Base-by-base conservation (phyloP, 495 filamentous ascomycete species). In the Aspergillus panamensis region DNA sequence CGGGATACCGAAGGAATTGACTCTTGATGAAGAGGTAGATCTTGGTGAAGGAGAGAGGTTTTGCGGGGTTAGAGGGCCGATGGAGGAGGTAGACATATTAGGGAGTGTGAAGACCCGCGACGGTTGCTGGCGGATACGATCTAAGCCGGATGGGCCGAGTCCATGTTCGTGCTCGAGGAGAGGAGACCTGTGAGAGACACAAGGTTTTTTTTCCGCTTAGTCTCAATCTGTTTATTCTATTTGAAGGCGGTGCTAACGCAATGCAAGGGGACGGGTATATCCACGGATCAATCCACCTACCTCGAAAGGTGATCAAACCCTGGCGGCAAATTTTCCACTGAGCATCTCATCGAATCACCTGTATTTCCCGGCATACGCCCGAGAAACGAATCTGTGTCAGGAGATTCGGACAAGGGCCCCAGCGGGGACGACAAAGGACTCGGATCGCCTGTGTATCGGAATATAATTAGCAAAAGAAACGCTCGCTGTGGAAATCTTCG, bases 61-160 rank as follows among this genome's bases (percentile, higher is more conserved):
- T 52, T 82, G 80, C 2, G 84, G 63, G 9, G 74, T 65, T 25
- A 69, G 57, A 37, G 71, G 66, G 10, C 77, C 75, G 57, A 84
- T 73, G 4, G 89, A 89, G 7, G 84, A 76, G 29, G 81, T 80
- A 21, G 86, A 85, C 39, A 87, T 82, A 40, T 86, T 82, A 43
- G 86, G 85, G 53, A 86, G 74, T 44, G 87, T 89, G 53, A 85
- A 82, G 47, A 80, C 82, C 68, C 83, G 83, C 43, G 81, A 77
- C 61, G 86, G 88, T 64, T 89, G 87, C 68, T 96, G 92, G 59
- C 94, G 89, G 72, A 97, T 97, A 63, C 94, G 87, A 69, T 92
- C 85, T 64, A 98, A 81, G 56, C 94, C 94, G 51, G 92, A 93
- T 31, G 76, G 74, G 49, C 81, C 81, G 44, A 86, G 69, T 64